Evolutionary conservation across 371 early-diverging fungal genomes (phyloP).

Genomic region (Cokeromyces recurvatus): DNA sequence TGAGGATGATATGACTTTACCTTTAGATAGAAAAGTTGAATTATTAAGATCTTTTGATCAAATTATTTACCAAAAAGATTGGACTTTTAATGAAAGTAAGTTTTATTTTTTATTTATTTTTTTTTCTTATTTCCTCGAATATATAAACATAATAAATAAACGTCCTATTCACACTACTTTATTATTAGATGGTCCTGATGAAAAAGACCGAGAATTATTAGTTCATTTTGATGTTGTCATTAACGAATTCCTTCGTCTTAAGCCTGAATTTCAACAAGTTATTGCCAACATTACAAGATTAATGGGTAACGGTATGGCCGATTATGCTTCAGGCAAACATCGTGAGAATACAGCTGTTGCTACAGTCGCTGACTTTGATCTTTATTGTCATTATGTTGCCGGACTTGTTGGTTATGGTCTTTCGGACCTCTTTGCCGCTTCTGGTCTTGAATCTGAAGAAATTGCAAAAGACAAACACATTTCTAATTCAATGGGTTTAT

Average conservation of each 20-base stretch:
- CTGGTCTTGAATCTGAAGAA: slow-evolving; percentile 74
- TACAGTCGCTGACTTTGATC: slow-evolving; percentile 83
- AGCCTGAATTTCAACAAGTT: slow-evolving; percentile 73
- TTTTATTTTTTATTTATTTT: background rate
- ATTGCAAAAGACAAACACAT: slow-evolving; percentile 30
- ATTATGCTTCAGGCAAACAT: slow-evolving; percentile 65
- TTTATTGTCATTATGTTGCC: slow-evolving; percentile 97
- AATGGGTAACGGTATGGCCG: slow-evolving; percentile 96
- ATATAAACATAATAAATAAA: no score
- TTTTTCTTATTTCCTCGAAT: no score
- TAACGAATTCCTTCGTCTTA: slow-evolving; percentile 77
- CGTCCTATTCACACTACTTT: no score
- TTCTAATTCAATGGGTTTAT: slow-evolving; percentile 92
- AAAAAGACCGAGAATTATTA: slow-evolving; percentile 89
- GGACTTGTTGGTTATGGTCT: slow-evolving; percentile 95
- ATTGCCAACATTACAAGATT: slow-evolving; percentile 87
- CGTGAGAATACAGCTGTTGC: slow-evolving; percentile 66
- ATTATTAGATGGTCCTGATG: slow-evolving; percentile 73
- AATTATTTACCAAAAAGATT: slow-evolving; percentile 73
- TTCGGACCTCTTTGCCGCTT: slow-evolving; percentile 84
- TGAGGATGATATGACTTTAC: slow-evolving; percentile 96
- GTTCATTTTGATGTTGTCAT: slow-evolving; percentile 88
- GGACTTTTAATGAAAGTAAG: slow-evolving; percentile 82
- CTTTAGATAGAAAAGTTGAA: slow-evolving; percentile 67
- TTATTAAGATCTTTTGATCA: slow-evolving; percentile 80